Conservation (phyloP, 1,284 basidiomycete species). For the Chalciporus sp. region DNA sequence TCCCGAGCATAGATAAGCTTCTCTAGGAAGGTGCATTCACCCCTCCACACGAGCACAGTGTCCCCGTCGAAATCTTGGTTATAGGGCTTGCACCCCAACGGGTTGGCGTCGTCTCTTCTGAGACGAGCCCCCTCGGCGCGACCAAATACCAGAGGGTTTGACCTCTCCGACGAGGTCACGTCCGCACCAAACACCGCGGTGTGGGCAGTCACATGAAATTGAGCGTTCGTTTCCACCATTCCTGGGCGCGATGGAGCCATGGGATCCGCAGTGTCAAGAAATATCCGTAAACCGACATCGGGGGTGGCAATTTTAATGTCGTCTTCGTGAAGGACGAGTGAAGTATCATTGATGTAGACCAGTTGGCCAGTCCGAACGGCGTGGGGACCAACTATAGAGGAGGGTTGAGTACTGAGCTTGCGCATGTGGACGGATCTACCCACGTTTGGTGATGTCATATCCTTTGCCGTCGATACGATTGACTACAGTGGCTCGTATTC, state of each 20-base stretch:
- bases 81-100: slow-evolving; percentile 63
- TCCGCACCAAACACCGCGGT: slow-evolving; percentile 76
- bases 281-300: slow-evolving; percentile 62
- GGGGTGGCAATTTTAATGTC: slow-evolving; percentile 33
- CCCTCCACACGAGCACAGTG: slow-evolving; percentile 63
- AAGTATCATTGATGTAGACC: slow-evolving; percentile 80
- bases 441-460: slow-evolving; percentile 83
- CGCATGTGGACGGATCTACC: slow-evolving; percentile 31
- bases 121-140: slow-evolving; percentile 54
- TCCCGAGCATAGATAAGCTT: slow-evolving; percentile 69
- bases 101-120: slow-evolving; percentile 51
- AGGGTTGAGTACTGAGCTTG: slow-evolving; percentile 9
- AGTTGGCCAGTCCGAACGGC: slow-evolving; percentile 76
- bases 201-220: slow-evolving; percentile 57
- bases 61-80: slow-evolving; percentile 46
- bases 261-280: slow-evolving; percentile 51
- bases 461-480: slow-evolving; percentile 82
- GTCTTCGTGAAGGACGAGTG: slow-evolving; percentile 46
- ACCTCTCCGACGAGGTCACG: slow-evolving; percentile 37
- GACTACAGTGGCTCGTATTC: slow-evolving; percentile 75
- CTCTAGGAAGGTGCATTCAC: slow-evolving; percentile 81
- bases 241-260: slow-evolving; percentile 40
- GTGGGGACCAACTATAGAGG: slow-evolving; percentile 74
- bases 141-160: slow-evolving; percentile 45
- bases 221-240: slow-evolving; percentile 39